These are phyloP conservation scores for Amanita phalloides DNA, from an alignment of 768 basidiomycete species.

Conservation along the genomic window DNA sequence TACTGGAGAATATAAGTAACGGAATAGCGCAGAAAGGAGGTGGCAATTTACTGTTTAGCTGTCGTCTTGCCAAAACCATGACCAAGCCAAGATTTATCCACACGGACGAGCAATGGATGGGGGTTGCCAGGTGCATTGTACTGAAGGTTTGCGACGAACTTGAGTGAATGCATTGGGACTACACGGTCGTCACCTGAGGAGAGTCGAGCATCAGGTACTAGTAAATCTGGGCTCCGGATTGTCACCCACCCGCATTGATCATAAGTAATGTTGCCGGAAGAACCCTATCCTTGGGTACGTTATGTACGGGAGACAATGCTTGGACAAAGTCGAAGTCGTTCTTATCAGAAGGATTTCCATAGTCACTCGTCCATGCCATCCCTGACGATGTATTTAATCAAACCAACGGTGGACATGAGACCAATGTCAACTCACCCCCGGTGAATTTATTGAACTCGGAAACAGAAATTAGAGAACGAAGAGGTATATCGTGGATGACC, in stretches of 20 bases:
- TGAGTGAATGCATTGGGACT: constrained; percentile 79
- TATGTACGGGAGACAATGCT: constrained; percentile 74
- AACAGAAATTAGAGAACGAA: background rate
- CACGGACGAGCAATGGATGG: constrained; percentile 62
- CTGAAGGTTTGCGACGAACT: constrained; percentile 67
- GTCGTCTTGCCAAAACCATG: constrained; percentile 76
- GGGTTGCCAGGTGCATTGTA: constrained; percentile 51
- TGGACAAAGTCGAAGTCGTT: constrained; percentile 79
- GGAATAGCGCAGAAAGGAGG: background rate
- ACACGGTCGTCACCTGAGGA: constrained; percentile 70
- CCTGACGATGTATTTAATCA: constrained; percentile 23
- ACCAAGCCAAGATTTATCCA: constrained; percentile 65
- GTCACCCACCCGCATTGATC: constrained; percentile 62
- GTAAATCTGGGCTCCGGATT: no score
- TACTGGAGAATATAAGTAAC: constrained; percentile 28
- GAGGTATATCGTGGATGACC: background rate
- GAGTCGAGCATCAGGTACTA: background rate
- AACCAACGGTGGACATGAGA: background rate
- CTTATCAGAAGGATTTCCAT: constrained; percentile 61
- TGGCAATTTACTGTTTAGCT: constrained; percentile 38
- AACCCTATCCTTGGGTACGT: constrained; percentile 46
- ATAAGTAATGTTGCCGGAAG: constrained; percentile 60
- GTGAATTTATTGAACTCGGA: constrained; percentile 63
- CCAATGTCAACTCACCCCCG: constrained; percentile 34
- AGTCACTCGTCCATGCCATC: constrained; percentile 70